Evolutionary conservation across 306 rosid genomes (phyloP), one percentile per base, ranked within the genome.

Genomic region (Begonia peltatifolia): DNA sequence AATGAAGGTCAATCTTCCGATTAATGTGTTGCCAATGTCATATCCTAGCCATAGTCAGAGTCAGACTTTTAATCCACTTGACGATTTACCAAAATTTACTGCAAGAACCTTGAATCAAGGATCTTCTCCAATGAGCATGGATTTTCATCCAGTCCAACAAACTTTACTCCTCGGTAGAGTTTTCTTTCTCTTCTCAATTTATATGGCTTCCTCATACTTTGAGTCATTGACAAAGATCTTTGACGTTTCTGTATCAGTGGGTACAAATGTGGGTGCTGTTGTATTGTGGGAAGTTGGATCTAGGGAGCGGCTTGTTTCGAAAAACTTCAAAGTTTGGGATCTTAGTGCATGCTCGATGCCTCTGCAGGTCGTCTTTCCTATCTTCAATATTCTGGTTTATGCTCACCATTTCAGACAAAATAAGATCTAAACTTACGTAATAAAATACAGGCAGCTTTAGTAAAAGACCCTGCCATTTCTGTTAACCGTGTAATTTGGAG

Each of bases 401-500:
- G 48, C 48, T 11, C 6, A 30, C 38, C 38, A 30, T 30, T 30
- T 30, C 38, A 30, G 38, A 6, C 38, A 30, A 5, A 30, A 7
- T 44, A 44, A 61, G 48, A 61, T 61, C 23, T 59, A 58, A 62
- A 55, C 58, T 74, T 68, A 54, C 14, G 30, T 56, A 15, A 50
- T 70, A 42, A 42, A 73, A 63, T 80, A 68, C 79, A 90, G 95
- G 68, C 94, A 74, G 82, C 92, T 74, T 76, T 90, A 58, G 86
- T 83, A 38, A 90, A 90, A 83, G 97, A 90, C 56, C 95, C 95
- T 0, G 66, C 75, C 57, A 89, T 83, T 61, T 90, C 95, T 44
- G 97, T 90, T 17, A 90, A 86, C 70, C 97, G 97, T 48, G 97
- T 90, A 17, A 90, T 78, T 55, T 90, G 97, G 97, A 85, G 97